phyloP scores from a whole-genome alignment of 495 filamentous ascomycete species.

The Lepidopterella palustris region DNA sequence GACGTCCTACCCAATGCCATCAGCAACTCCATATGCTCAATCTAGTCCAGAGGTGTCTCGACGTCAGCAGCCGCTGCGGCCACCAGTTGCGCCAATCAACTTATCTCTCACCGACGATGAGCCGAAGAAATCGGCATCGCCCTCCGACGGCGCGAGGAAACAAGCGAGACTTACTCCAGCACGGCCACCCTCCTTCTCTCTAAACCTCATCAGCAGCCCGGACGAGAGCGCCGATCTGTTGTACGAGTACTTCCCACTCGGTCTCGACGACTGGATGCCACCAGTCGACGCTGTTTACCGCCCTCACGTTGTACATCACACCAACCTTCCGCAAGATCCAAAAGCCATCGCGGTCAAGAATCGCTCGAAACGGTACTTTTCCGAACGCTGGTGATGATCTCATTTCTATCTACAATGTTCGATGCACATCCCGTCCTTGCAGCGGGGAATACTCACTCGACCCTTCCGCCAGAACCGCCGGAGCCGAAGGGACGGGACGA shows the following conservation, averaged over 20 bases:
- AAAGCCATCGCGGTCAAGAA: slow-evolving; percentile 63
- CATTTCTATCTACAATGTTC: not conserved
- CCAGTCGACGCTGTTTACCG: slow-evolving; percentile 88
- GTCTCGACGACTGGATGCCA: slow-evolving; percentile 84
- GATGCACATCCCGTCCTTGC: not conserved
- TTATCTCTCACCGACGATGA: slow-evolving; percentile 74
- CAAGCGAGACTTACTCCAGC: slow-evolving; percentile 19
- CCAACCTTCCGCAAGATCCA: slow-evolving; percentile 65
- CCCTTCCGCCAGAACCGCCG: too few relatives aligned
- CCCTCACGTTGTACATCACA: slow-evolving; percentile 90
- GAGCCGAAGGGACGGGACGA: too few relatives aligned
- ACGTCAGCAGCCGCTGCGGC: slow-evolving; percentile 31
- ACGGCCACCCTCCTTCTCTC: slow-evolving; percentile 39
- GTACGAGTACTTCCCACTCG: slow-evolving; percentile 89
- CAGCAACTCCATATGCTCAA: slow-evolving; percentile 41
- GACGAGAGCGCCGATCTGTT: slow-evolving; percentile 71
- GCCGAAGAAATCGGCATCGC: slow-evolving; percentile 27
- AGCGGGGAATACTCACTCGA: too few relatives aligned
- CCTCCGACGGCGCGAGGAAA: slow-evolving; percentile 25
- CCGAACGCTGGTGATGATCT: slow-evolving; percentile 47
- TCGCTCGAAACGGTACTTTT: slow-evolving; percentile 76
- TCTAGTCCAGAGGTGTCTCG: slow-evolving; percentile 50
- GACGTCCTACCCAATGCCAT: slow-evolving; percentile 17
- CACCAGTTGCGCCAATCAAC: slow-evolving; percentile 55
- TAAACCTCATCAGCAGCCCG: slow-evolving; percentile 41